Percentiles rank a stretch among this genome's conserved stretches.
Evolutionary conservation across 1,139 yeast genomes (phyloP).

Genomic region (Kodamaea ohmeri): DNA sequence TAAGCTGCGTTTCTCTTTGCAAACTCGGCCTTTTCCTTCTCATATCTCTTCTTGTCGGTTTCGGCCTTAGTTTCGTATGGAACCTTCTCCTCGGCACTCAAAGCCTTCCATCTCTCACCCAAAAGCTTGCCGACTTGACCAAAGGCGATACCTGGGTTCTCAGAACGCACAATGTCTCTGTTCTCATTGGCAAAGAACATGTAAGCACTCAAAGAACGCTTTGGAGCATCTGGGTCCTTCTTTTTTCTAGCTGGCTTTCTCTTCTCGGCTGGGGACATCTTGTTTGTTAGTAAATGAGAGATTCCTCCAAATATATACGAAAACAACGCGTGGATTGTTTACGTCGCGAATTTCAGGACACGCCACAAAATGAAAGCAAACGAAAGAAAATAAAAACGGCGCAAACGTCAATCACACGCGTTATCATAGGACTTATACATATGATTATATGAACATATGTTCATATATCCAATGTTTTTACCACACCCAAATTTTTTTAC

Average conservation of each 20-base stretch:
- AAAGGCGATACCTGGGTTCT: conserved; percentile 90
- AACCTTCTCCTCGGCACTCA: conserved; percentile 72
- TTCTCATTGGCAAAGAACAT: conserved; percentile 98
- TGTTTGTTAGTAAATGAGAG: conserved; percentile 14
- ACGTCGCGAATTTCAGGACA: conserved; percentile 7
- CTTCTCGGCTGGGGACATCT: conserved; percentile 34
- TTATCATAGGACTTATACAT: too few species aligned
- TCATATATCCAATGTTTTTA: too few species aligned
- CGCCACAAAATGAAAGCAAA: conserved; percentile 4
- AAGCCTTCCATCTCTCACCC: conserved; percentile 96
- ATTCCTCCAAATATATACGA: not conserved
- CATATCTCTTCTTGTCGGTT: conserved; percentile 96
- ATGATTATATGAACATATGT: too few species aligned
- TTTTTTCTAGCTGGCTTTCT: conserved; percentile 50
- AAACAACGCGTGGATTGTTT: conserved; percentile 9
- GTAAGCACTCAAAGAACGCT: conserved; percentile 96
- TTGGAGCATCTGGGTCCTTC: conserved; percentile 97
- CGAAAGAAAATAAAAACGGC: not conserved
- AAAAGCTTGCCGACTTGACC: conserved; percentile 90
- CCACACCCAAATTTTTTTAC: too few species aligned
- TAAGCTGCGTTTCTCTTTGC: conserved; percentile 43
- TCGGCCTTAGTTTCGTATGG: conserved; percentile 94
- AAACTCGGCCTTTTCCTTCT: conserved; percentile 91
- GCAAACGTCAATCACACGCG: not conserved
- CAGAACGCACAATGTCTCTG: conserved; percentile 92